Evolutionary conservation across 1,139 yeast species (phyloP).

Genomic region (Blastobotrys proliferans): DNA sequence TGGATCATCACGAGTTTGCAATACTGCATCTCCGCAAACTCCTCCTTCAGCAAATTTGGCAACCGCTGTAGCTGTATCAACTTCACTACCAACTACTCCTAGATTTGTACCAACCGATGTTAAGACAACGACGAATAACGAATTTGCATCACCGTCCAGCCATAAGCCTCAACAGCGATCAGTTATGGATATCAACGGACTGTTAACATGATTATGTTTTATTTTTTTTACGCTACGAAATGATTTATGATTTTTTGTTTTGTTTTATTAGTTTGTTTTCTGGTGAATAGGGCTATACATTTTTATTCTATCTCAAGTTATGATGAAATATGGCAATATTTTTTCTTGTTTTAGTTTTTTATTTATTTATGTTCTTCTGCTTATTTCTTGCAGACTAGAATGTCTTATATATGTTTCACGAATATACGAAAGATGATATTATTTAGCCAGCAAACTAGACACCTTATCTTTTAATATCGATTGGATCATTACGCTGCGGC

Average conservation of each 20-base stretch:
- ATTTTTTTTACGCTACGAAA: too few species aligned
- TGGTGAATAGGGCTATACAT: background rate
- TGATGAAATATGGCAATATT: background rate
- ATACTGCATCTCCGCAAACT: conserved; percentile 9
- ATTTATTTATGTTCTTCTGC: too few species aligned
- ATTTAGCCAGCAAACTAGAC: too few species aligned
- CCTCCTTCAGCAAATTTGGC: conserved; percentile 8
- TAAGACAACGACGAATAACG: background rate
- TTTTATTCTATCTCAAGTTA: background rate
- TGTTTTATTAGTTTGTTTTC: background rate
- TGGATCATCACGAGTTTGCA: background rate
- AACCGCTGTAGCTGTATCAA: too few species aligned
- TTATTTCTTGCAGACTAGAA: background rate
- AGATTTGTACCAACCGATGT: conserved; percentile 3
- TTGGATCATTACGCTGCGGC: too few species aligned
- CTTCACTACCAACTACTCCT: too few species aligned
- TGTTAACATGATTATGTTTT: conserved; percentile 5
- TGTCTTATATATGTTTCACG: background rate
- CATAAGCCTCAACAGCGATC: conserved; percentile 6
- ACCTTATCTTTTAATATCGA: too few species aligned
- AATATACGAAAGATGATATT: too few species aligned
- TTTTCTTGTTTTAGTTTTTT: conserved; percentile 1
- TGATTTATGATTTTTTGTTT: background rate
- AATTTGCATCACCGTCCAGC: background rate
- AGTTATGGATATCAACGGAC: conserved; percentile 15